Conservation (phyloP, 352 stramenopile genomes). For the Globisporangium solare region DNA sequence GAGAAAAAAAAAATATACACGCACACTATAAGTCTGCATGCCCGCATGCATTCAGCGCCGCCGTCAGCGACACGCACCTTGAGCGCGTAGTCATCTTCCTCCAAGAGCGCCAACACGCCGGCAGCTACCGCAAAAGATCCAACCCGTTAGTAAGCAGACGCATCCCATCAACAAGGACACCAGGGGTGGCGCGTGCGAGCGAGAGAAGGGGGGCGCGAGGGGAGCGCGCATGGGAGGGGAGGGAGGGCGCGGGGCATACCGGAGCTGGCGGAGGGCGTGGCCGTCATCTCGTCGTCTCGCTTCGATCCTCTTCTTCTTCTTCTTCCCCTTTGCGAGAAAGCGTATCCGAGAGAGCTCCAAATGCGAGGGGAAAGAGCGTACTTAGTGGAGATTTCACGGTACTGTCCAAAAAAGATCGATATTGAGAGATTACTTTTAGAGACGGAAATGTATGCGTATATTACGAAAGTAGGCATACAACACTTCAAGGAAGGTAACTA, state of each 20-base stretch:
- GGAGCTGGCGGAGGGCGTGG: slow-evolving; percentile 11
- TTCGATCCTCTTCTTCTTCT: slow-evolving; percentile 10
- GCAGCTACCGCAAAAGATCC: slow-evolving; percentile 45
- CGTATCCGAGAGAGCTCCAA: slow-evolving; percentile 8
- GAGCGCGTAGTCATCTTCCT: slow-evolving; percentile 89
- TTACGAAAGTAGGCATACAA: slow-evolving; percentile 2
- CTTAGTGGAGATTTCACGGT: not conserved
- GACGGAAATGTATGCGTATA: not conserved
- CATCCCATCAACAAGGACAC: not conserved
- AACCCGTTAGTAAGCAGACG: slow-evolving; percentile 2
- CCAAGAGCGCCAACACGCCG: slow-evolving; percentile 85
- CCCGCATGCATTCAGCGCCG: too few relatives aligned
- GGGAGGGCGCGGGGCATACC: slow-evolving; percentile 3
- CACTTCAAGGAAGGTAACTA: slow-evolving; percentile 3
- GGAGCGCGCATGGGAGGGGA: not conserved
- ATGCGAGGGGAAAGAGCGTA: slow-evolving; percentile 7
- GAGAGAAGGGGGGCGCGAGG: too few relatives aligned
- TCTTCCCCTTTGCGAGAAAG: slow-evolving; percentile 6
- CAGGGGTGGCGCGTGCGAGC: not conserved
- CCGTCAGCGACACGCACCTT: slow-evolving; percentile 37
- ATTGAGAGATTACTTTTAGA: too few relatives aligned
- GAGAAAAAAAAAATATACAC: slow-evolving; percentile 9
- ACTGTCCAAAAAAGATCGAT: not conserved
- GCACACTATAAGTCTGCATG: too few relatives aligned
- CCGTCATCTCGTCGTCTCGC: slow-evolving; percentile 8